Conservation (phyloP, 2,329 filamentous ascomycete genomes). For the Ilyonectria mors-panacis region DNA sequence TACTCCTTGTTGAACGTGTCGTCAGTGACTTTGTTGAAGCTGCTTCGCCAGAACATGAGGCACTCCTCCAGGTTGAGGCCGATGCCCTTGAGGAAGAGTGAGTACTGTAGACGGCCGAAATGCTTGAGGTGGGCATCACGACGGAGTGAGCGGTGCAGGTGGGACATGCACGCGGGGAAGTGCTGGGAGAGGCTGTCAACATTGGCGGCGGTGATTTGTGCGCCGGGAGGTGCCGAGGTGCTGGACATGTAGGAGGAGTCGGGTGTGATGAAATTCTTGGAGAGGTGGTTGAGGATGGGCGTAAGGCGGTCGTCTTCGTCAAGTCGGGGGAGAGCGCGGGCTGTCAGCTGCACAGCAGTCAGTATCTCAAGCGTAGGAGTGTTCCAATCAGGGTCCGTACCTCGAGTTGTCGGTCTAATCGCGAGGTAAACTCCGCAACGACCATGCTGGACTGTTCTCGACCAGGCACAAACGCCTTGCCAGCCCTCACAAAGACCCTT, state of each 20-base stretch:
- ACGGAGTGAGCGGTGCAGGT: slow-evolving; percentile 87
- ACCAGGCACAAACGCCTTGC: slow-evolving; percentile 92
- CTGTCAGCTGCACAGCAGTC: slow-evolving; percentile 74
- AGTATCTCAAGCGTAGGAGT: neutral
- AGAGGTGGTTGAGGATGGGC: slow-evolving; percentile 81
- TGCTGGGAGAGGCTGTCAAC: slow-evolving; percentile 85
- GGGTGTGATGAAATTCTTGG: slow-evolving; percentile 94
- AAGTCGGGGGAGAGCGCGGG: slow-evolving; percentile 89
- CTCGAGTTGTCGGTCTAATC: slow-evolving; percentile 87
- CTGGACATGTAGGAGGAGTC: slow-evolving; percentile 82
- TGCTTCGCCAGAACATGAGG: slow-evolving; percentile 89
- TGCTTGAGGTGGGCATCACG: slow-evolving; percentile 95
- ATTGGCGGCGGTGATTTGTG: slow-evolving; percentile 82
- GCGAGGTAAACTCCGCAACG: slow-evolving; percentile 84
- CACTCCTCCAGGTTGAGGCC: slow-evolving; percentile 93
- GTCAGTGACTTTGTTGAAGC: slow-evolving; percentile 89
- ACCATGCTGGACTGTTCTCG: slow-evolving; percentile 92
- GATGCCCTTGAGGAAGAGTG: slow-evolving; percentile 95
- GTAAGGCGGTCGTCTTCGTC: slow-evolving; percentile 95
- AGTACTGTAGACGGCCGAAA: slow-evolving; percentile 93
- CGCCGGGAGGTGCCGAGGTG: slow-evolving; percentile 75
- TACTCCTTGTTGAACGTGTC: slow-evolving; percentile 99
- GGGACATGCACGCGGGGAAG: slow-evolving; percentile 95
- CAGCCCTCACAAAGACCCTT: slow-evolving; percentile 81
- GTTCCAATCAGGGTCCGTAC: slow-evolving; percentile 59